Percentiles rank a stretch among this genome's conserved stretches.
Evolutionary conservation across 2,329 filamentous ascomycete species (phyloP).

Genomic region (Drechslera avenae): DNA sequence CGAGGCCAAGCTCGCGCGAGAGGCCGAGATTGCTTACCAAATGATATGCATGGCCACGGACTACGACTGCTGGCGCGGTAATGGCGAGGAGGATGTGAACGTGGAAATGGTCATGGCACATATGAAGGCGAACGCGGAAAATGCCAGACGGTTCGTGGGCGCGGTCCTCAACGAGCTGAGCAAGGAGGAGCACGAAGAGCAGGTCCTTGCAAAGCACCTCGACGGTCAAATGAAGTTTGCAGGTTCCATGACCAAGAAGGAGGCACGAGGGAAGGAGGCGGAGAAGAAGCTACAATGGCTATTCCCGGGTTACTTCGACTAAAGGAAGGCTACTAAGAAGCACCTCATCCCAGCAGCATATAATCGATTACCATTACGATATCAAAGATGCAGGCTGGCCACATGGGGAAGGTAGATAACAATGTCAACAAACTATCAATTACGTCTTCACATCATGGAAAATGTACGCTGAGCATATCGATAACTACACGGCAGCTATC

Average conservation of each 20-base stretch:
- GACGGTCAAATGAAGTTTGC: conserved; percentile 77
- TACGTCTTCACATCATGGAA: conserved; percentile 27
- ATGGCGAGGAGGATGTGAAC: conserved; percentile 75
- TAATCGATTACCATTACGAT: neutral
- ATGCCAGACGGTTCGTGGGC: conserved; percentile 82
- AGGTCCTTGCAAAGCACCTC: conserved; percentile 81
- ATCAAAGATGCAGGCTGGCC: neutral
- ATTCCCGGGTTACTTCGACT: conserved; percentile 78
- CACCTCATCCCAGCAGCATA: neutral
- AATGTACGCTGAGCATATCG: conserved; percentile 17
- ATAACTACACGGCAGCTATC: conserved; percentile 19
- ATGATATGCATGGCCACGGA: conserved; percentile 99
- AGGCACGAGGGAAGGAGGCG: conserved; percentile 73
- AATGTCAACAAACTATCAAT: neutral
- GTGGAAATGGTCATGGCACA: conserved; percentile 97
- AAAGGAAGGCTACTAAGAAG: neutral
- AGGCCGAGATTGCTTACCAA: conserved; percentile 95
- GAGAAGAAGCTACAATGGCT: conserved; percentile 82
- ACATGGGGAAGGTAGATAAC: conserved; percentile 23
- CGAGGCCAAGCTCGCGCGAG: conserved; percentile 92
- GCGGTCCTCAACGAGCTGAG: conserved; percentile 86
- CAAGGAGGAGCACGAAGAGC: conserved; percentile 74
- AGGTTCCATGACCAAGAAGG: conserved; percentile 79
- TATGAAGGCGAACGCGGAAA: conserved; percentile 91
- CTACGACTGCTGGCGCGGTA: conserved; percentile 96